Base-by-base conservation (phyloP, 1,284 basidiomycete genomes). In the Moesziomyces sp. region DNA sequence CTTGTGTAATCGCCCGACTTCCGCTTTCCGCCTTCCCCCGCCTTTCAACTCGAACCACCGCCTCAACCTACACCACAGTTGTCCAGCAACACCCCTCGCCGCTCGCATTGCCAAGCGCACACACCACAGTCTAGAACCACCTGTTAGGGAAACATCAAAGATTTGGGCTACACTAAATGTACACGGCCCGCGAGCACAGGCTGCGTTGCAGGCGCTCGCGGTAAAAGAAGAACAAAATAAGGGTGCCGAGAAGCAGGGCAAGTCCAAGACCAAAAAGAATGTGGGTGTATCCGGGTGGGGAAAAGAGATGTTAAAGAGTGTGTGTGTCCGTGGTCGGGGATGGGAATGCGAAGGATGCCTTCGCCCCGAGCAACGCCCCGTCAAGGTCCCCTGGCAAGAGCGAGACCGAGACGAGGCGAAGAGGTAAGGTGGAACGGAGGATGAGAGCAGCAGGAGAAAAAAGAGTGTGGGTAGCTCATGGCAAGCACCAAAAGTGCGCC, bases 391-490 rank as follows among this genome's bases (percentile, higher is more conserved):
- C 14, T 18, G 6, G 28, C 49, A 21, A 28, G 30, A 30, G n/a
- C 26, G 30, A 45, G 44, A 18, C 45, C 46, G 18, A n/a, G 24
- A 19, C 18, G 44, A 53, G 30, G 7, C 45, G 35, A 6, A 26
- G 35, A 30, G 19, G 10, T 4, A n/a, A 16, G 19, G 56, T 18
- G 34, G 3, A 40, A 35, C 21, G 28, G 35, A 26, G 28, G 26
- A 19, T 34, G 40, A 34, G 38, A 19, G 16, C 49, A 45, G 45
- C 50, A 46, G 42, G 35, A 1, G 34, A 10, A 26, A 51, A 54
- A 61, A 45, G 59, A 61, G 34, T 51, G 59, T 61, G 53, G 43
- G 13, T 34, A 40, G 59, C 54, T 52, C 38, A 40, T 7, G 42
- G 46, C 14, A 14, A 8, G 9, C 21, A 30, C 28, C 21, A 44